Base-by-base conservation (phyloP, 2,329 filamentous ascomycete genomes). In the Helminthosporium solani region DNA sequence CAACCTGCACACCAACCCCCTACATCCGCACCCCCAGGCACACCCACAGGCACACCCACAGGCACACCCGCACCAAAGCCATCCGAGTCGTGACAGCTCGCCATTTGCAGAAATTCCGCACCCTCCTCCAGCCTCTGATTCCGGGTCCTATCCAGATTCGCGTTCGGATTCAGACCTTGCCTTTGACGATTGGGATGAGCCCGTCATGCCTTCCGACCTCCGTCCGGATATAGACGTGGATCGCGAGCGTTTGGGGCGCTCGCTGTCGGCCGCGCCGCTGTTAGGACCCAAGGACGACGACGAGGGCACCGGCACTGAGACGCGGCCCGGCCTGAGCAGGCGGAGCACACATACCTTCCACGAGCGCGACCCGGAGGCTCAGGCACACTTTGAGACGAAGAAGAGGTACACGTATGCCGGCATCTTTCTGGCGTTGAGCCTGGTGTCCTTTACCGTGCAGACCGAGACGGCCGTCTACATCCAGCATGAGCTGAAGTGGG, bases 401-500 rank as follows among this genome's bases (percentile, higher is more conserved):
- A 86, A 83, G 66, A 90, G 90, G 72, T 97, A 99, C 72, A 86
- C 87, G 19, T 89, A 92, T 66, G 92, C 94, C 1, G 85, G 81
- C 41, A 81, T 90, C 56, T 96, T 96, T 71, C 78, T 99, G 50
- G 73, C 86, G 23, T 67, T 96, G 57, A 94, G 88, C 65, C 77
- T 99, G 63, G 75, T 95, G 48, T 87, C 88, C 64, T 99, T 99
- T 68, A 89, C 90, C 38, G 77, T 96, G 5, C 94, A 99, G 79
- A 97, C 94, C 3, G 92, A 97, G 77, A 90, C 95, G 43, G 92
- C 91, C 9, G 85, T 95, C 8, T 91, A 96, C 73, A 94, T 99
- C 50, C 92, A 97, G 74, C 86, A 92, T 68, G 85, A 94, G 49
- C 74, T 96, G 53, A 84, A 87, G 53, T 99, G 94, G 94, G 83